A percentile compares a stretch with the other conserved stretches of the same genome.
Evolutionary conservation across 768 basidiomycete genomes (phyloP).

Genomic region (Boletus pseudo-olivaceus): DNA sequence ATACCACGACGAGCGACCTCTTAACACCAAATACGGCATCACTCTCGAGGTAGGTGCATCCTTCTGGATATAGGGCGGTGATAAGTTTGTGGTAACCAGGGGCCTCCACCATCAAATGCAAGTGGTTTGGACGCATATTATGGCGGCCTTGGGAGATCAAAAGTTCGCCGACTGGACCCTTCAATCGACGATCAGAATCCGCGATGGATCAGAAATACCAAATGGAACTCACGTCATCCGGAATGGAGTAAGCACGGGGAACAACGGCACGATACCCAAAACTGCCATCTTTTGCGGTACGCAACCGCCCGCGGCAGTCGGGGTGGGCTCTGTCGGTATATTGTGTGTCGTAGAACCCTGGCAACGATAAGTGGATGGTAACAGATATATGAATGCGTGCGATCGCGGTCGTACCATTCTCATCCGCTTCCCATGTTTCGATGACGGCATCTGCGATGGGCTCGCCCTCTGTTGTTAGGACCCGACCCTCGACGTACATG

Average conservation of each 20-base stretch:
- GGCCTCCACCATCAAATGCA: slow-evolving; percentile 72
- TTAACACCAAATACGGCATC: slow-evolving; percentile 85
- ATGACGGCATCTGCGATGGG: slow-evolving; percentile 64
- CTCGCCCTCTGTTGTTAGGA: slow-evolving; percentile 56
- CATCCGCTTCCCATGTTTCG: slow-evolving; percentile 85
- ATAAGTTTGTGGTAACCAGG: slow-evolving; percentile 68
- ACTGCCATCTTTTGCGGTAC: slow-evolving; percentile 54
- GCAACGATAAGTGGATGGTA: background rate
- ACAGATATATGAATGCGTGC: slow-evolving; percentile 23
- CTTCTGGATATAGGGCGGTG: slow-evolving; percentile 73
- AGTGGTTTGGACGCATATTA: slow-evolving; percentile 74
- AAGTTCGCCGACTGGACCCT: slow-evolving; percentile 71
- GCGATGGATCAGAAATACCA: slow-evolving; percentile 1
- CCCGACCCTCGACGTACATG: slow-evolving; percentile 73
- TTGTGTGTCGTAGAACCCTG: slow-evolving; percentile 43
- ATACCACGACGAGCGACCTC: slow-evolving; percentile 69
- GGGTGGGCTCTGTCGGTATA: slow-evolving; percentile 53
- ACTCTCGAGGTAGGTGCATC: slow-evolving; percentile 60
- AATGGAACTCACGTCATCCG: slow-evolving; percentile 49
- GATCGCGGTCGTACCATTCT: slow-evolving; percentile 39
- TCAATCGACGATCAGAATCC: slow-evolving; percentile 9
- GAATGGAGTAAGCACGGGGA: slow-evolving; percentile 68
- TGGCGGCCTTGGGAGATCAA: slow-evolving; percentile 59
- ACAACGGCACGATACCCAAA: slow-evolving; percentile 74
- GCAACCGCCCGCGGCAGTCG: slow-evolving; percentile 72